These are phyloP conservation scores for Cucurbita argyrosperma DNA, from an alignment of 306 rosid species.

Conservation along the genomic window DNA sequence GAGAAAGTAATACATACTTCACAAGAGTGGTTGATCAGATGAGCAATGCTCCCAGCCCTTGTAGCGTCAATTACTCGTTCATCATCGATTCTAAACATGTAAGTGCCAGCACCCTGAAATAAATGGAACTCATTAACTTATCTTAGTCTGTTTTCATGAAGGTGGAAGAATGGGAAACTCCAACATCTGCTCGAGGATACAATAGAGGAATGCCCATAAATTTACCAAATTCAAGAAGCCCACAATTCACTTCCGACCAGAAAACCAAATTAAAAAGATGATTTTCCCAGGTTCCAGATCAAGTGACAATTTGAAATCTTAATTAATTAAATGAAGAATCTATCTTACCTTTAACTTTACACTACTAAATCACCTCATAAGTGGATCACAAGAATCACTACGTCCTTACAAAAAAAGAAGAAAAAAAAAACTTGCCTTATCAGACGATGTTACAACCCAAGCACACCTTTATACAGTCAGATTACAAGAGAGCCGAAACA, in stretches of 20 bases:
- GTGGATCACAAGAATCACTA: neutral
- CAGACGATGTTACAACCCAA: neutral
- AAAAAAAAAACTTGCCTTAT: neutral
- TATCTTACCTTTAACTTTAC: neutral
- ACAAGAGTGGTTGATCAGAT: slow-evolving; percentile 96
- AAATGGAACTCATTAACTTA: slow-evolving; percentile 15
- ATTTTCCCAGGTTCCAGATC: neutral
- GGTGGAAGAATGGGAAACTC: neutral
- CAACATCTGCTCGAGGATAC: neutral
- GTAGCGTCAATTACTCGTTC: slow-evolving; percentile 96
- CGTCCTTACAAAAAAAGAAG: neutral
- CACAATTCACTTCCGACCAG: neutral
- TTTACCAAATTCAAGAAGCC: neutral
- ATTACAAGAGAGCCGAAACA: neutral
- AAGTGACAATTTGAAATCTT: neutral
- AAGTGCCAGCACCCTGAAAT: slow-evolving; percentile 96
- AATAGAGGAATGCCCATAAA: neutral
- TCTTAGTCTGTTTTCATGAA: neutral
- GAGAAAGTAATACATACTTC: slow-evolving; percentile 41
- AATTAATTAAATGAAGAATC: neutral
- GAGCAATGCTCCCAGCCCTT: slow-evolving; percentile 97
- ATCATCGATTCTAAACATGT: slow-evolving; percentile 93
- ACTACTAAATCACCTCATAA: neutral
- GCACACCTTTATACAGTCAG: neutral
- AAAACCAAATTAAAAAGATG: neutral